These are phyloP conservation scores for Pisolithus microcarpus DNA, from an alignment of 768 basidiomycete genomes.

Conservation along the genomic window DNA sequence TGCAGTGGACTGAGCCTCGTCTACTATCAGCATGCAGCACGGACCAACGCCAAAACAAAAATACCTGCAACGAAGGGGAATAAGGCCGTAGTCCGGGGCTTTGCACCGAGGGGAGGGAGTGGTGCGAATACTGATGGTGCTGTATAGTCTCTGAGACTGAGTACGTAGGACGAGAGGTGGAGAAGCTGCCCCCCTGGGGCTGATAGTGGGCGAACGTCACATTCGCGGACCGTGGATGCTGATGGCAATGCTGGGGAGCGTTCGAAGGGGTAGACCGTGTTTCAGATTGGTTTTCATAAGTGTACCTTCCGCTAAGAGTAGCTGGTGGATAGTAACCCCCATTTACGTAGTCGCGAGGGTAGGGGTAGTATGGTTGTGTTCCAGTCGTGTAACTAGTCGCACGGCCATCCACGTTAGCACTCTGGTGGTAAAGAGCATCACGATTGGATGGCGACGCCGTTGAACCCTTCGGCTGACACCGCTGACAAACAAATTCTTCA, in stretches of 20 bases:
- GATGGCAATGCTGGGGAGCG: conserved; percentile 10
- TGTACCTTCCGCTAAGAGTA: conserved; percentile 15
- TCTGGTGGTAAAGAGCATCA: conserved; percentile 4
- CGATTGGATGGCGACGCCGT: conserved; percentile 7
- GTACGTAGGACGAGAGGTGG: conserved; percentile 27
- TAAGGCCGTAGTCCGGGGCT: conserved; percentile 16
- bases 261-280: conserved; percentile 9
- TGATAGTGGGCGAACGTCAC: conserved; percentile 34
- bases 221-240: conserved; percentile 16
- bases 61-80: conserved; percentile 21
- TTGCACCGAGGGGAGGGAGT: conserved; percentile 11
- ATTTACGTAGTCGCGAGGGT: conserved; percentile 13
- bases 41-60: background rate
- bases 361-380: conserved; percentile 11
- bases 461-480: conserved; percentile 35
- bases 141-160: conserved; percentile 16
- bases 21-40: background rate
- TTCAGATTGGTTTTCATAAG: conserved; percentile 17
- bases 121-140: conserved; percentile 13
- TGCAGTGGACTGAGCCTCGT: conserved; percentile 9
- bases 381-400: conserved; percentile 7
- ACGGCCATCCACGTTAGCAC: conserved; percentile 4
- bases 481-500: conserved; percentile 74
- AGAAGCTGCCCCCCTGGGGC: conserved; percentile 31
- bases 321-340: conserved; percentile 11